Evolutionary conservation across 371 early-diverging fungal genomes (phyloP), one percentile per base, ranked within the genome.

Genomic region (Fennellomyces sp.): DNA sequence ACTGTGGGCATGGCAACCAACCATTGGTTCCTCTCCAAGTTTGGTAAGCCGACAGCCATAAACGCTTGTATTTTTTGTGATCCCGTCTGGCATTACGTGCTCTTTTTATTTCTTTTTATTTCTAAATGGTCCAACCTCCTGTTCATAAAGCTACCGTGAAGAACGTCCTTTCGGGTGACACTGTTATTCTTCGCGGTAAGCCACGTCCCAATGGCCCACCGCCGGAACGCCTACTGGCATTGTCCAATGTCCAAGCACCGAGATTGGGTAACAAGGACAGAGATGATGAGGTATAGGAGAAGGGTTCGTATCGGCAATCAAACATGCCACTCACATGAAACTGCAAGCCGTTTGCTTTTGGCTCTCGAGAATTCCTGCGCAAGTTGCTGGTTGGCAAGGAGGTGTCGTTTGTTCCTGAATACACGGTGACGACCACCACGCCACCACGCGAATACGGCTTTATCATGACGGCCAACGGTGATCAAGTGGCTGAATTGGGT

Each of bases 161-260:
- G 70, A 87, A 80, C 41, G 93, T 95, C 26, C 80, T 97, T 51
- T 94, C 95, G 6, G 96, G 95, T 39, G 96, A 97, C 80, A 91
- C 93, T 52, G 85, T 98, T 38, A 87, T 95, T 62, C 81, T 98
- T 31, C 82, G 93, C 50, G 94, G 94, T 17, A 83, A 83, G 26
- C 89, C 89, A 47, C 86, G 91, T 57, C 75, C 82, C 39, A 86
- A 87, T 57, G 91, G 89, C 5, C 94, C 96, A 33, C 96, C 97
- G 17, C 82, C 91, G 2, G 97, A 96, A 69, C 82, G 88, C 47
- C 76, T 90, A 25, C 72, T 97, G 31, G 91, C 90, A n/a, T 82
- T 96, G 21, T 86, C 91, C 54, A 87, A 88, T 72, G 82, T 96
- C 33, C 79, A 87, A 56, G 92, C 95, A 41, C 97, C 97, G 36